Percentiles rank a stretch among this genome's conserved stretches.
Conservation (phyloP, 495 filamentous ascomycete species). For the Trichocladium uniseriatum region DNA sequence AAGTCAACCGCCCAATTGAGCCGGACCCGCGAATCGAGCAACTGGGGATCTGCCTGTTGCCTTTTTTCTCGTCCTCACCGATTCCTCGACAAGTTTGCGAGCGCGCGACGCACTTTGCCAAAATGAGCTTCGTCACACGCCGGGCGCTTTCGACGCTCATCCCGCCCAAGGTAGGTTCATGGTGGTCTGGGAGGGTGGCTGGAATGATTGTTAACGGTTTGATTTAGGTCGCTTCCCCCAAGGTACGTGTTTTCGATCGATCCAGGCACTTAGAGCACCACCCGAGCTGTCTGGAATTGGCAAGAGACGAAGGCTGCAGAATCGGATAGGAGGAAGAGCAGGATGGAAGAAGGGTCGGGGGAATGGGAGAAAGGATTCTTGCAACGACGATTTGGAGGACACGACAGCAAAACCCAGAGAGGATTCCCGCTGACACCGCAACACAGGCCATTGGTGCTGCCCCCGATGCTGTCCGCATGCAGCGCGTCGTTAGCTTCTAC, state of each 20-base stretch:
- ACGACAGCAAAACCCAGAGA: too few relatives aligned
- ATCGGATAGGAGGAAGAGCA: not conserved
- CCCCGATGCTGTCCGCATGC: conserved; percentile 91
- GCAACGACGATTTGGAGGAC: too few relatives aligned
- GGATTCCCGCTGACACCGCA: conserved; percentile 23
- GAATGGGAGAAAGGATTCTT: not conserved
- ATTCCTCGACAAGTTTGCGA: conserved; percentile 15
- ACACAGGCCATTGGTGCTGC: conserved; percentile 78
- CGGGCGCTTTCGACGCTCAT: conserved; percentile 95
- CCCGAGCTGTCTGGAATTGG: not conserved
- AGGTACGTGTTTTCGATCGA: conserved; percentile 53
- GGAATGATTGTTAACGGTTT: conserved; percentile 22
- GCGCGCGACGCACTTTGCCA: conserved; percentile 34
- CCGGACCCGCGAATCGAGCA: conserved; percentile 10
- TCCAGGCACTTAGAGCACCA: not conserved
- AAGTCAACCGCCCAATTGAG: conserved; percentile 17
- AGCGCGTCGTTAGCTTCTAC: conserved; percentile 95
- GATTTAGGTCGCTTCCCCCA: conserved; percentile 68
- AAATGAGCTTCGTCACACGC: conserved; percentile 84
- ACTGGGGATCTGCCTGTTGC: not conserved
- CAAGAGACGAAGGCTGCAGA: not conserved
- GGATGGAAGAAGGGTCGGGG: not conserved
- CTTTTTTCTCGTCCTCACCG: conserved; percentile 9
- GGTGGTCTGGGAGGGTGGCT: not conserved
- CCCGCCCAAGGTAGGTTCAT: conserved; percentile 79